Percentiles rank a stretch among this genome's conserved stretches.
Conservation (phyloP, 2,329 filamentous ascomycete genomes). For the Fusarium circinatum region DNA sequence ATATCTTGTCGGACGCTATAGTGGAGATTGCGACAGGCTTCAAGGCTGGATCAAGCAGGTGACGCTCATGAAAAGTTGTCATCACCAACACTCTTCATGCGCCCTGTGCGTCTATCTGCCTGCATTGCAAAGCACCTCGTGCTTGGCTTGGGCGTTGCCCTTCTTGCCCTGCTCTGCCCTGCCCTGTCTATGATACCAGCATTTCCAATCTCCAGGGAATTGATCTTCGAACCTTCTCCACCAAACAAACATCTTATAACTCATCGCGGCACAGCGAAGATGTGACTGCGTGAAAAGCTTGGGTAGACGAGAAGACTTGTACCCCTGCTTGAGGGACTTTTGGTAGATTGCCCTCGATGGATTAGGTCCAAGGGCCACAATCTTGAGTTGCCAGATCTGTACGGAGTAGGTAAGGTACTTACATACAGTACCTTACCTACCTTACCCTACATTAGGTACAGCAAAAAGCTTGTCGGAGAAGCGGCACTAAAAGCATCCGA, state of each 20-base stretch:
- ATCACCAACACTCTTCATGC: constrained; percentile 40
- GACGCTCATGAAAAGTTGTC: constrained; percentile 6
- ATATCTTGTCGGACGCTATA: constrained; percentile 13
- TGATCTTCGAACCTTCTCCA: constrained; percentile 21
- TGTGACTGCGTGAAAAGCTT: constrained; percentile 28
- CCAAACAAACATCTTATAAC: constrained; percentile 19
- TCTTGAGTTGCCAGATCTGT: constrained; percentile 9
- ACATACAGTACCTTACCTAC: background rate
- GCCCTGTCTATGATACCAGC: constrained; percentile 1
- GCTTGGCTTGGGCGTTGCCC: background rate
- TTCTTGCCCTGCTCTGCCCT: background rate
- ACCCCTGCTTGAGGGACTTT: constrained; percentile 37
- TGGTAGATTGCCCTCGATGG: constrained; percentile 15
- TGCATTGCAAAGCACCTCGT: constrained; percentile 11
- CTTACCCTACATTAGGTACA: too few species aligned
- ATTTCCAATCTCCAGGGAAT: background rate
- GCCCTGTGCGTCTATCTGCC: constrained; percentile 21
- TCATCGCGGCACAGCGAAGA: constrained; percentile 30
- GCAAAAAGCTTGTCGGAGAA: background rate
- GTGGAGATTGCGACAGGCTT: constrained; percentile 24
- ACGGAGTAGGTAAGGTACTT: background rate
- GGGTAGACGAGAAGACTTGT: background rate
- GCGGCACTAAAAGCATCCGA: constrained; percentile 2
- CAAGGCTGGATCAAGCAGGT: constrained; percentile 37
- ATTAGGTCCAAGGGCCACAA: constrained; percentile 8